A percentile compares a stretch with the other conserved stretches of the same genome.
Evolutionary conservation across 305 asterid genomes (phyloP).

Genomic region (Fraxinus dipetala): DNA sequence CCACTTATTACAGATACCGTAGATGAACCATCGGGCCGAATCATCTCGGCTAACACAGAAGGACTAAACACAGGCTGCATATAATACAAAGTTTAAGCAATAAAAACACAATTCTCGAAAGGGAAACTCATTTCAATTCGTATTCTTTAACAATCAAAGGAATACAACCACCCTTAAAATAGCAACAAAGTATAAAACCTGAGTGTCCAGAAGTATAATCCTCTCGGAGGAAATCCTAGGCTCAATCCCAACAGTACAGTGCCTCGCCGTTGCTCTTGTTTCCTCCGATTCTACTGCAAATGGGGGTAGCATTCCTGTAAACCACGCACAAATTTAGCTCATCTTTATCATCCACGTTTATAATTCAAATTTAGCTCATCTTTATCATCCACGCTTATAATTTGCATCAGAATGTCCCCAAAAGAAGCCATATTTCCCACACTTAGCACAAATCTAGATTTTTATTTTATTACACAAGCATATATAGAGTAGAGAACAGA

Average conservation of each 20-base stretch:
- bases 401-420: not conserved
- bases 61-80: conserved; percentile 92
- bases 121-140: conserved; percentile 4
- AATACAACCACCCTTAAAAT: conserved; percentile 4
- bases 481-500: not conserved
- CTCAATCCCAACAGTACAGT: conserved; percentile 82
- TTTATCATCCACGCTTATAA: not conserved
- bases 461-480: not conserved
- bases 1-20: conserved; percentile 68
- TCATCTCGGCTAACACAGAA: conserved; percentile 85
- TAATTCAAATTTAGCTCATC: conserved; percentile 4
- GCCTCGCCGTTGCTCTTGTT: conserved; percentile 79
- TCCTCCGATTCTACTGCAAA: conserved; percentile 77
- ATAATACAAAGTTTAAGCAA: not conserved
- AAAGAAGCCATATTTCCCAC: not conserved
- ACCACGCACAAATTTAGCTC: conserved; percentile 3
- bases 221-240: conserved; percentile 85
- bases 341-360: conserved; percentile 1
- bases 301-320: conserved; percentile 83
- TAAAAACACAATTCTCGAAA: not conserved
- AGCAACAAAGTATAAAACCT: conserved; percentile 41
- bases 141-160: conserved; percentile 11
- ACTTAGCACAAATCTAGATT: not conserved
- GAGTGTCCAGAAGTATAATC: conserved; percentile 90
- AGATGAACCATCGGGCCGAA: conserved; percentile 88